phyloP scores from a whole-genome alignment of 2,329 filamentous ascomycete genomes.

The Parastagonospora avenae region DNA sequence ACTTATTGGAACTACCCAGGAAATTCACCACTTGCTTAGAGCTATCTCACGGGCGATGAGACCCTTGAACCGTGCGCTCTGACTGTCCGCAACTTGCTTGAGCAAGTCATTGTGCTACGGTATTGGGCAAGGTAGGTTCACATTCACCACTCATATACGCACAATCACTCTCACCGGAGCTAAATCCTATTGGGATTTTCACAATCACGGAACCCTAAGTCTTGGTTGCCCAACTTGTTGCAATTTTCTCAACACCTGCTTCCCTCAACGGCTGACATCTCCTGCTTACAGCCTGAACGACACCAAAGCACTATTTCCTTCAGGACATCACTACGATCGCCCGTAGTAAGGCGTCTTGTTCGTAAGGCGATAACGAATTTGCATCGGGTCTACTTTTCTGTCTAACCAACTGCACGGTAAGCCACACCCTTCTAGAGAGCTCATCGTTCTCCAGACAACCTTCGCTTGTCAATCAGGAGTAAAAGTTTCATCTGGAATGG shows the following conservation, averaged over 20 bases:
- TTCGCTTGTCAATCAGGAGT: no score
- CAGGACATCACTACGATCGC: no score
- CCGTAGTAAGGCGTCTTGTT: no score
- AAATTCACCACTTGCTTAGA: not conserved
- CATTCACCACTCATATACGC: conserved; percentile 7
- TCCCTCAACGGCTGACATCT: conserved; percentile 18
- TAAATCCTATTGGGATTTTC: not conserved
- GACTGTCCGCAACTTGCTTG: conserved; percentile 14
- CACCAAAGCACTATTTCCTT: not conserved
- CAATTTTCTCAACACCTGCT: conserved; percentile 6
- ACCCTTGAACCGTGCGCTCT: not conserved
- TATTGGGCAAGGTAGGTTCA: conserved; percentile 29
- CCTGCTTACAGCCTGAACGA: conserved; percentile 18
- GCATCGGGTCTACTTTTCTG: no score
- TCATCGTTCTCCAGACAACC: no score
- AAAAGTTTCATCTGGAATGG: no score
- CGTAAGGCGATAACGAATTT: not conserved
- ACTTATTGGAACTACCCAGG: conserved; percentile 5
- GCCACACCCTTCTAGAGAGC: no score
- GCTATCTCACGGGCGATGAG: no score
- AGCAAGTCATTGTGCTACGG: conserved; percentile 29
- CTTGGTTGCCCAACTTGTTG: not conserved
- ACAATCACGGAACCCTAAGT: not conserved
- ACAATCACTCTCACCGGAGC: not conserved
- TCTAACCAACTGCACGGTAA: no score